These are phyloP conservation scores for Salvia rosmarinus DNA, from an alignment of 257 asterid species.

Conservation along the genomic window DNA sequence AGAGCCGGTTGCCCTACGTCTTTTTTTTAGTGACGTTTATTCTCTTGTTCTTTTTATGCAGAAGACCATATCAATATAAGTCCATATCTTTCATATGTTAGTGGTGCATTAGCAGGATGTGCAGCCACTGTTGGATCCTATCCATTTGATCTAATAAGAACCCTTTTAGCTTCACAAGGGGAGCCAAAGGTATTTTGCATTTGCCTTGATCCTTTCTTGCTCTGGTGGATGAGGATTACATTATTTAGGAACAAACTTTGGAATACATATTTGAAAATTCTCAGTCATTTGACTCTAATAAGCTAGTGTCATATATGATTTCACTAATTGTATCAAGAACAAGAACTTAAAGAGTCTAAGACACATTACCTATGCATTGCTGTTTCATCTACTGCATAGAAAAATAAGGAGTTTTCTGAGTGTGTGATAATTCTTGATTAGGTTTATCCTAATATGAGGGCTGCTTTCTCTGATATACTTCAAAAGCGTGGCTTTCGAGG, in stretches of 20 bases:
- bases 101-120: constrained; percentile 94
- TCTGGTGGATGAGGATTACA: no score
- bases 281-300: not conserved
- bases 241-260: not conserved
- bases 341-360: no score
- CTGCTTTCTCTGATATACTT: constrained; percentile 66
- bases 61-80: constrained; percentile 78
- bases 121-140: constrained; percentile 97
- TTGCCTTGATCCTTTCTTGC: no score
- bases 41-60: constrained; percentile 60
- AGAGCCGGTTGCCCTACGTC: not conserved
- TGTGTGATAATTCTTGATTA: constrained; percentile 37
- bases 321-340: not conserved
- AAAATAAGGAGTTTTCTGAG: constrained; percentile 19
- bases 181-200: constrained; percentile 87
- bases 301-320: not conserved
- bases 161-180: constrained; percentile 97
- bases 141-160: constrained; percentile 92
- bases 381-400: not conserved
- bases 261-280: not conserved
- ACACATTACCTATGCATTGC: not conserved
- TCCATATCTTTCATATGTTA: constrained; percentile 78
- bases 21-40: no score
- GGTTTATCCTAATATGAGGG: constrained; percentile 89
- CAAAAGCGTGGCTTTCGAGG: constrained; percentile 76